Conservation (phyloP, 1,284 basidiomycete genomes). For the Leccinum huronense region DNA sequence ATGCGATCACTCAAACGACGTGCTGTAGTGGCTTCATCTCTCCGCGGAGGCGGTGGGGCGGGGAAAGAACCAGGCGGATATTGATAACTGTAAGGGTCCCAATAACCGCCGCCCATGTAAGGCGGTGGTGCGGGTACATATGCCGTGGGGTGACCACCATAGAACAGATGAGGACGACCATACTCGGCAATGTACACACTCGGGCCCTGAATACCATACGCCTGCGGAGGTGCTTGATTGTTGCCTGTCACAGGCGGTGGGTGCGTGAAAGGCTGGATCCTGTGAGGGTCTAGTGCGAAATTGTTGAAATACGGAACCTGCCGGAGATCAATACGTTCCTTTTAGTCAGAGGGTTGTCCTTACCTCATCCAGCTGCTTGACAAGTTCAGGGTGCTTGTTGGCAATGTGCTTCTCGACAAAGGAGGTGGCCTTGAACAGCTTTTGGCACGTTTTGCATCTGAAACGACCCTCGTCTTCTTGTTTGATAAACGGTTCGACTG, state of each 20-base stretch:
- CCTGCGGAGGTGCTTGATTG: slow-evolving; percentile 71
- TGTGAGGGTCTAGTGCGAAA: slow-evolving; percentile 90
- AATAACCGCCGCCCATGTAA: slow-evolving; percentile 48
- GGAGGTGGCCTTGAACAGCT: slow-evolving; percentile 92
- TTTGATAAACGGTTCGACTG: slow-evolving; percentile 77
- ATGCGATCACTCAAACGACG: slow-evolving; percentile 74
- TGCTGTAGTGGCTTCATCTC: slow-evolving; percentile 55
- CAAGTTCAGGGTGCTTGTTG: slow-evolving; percentile 83
- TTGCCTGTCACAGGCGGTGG: slow-evolving; percentile 64
- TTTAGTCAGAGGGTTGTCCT: slow-evolving; percentile 21
- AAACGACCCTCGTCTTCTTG: slow-evolving; percentile 95
- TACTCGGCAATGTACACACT: slow-evolving; percentile 49
- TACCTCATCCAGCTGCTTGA: slow-evolving; percentile 77
- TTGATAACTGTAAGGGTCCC: slow-evolving; percentile 53
- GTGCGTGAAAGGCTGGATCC: slow-evolving; percentile 82
- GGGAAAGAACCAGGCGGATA: slow-evolving; percentile 37
- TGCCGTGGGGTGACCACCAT: slow-evolving; percentile 41
- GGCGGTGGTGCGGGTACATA: slow-evolving; percentile 45
- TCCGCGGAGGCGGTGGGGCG: slow-evolving; percentile 43
- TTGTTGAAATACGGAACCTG: slow-evolving; percentile 89
- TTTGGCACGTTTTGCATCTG: slow-evolving; percentile 91
- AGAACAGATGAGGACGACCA: slow-evolving; percentile 44
- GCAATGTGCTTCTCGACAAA: slow-evolving; percentile 95
- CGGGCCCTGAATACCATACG: slow-evolving; percentile 70
- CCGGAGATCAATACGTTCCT: slow-evolving; percentile 25